Percentiles rank a stretch among this genome's conserved stretches.
Evolutionary conservation across 306 rosid genomes (phyloP).

Genomic region (Trifolium pratense): DNA sequence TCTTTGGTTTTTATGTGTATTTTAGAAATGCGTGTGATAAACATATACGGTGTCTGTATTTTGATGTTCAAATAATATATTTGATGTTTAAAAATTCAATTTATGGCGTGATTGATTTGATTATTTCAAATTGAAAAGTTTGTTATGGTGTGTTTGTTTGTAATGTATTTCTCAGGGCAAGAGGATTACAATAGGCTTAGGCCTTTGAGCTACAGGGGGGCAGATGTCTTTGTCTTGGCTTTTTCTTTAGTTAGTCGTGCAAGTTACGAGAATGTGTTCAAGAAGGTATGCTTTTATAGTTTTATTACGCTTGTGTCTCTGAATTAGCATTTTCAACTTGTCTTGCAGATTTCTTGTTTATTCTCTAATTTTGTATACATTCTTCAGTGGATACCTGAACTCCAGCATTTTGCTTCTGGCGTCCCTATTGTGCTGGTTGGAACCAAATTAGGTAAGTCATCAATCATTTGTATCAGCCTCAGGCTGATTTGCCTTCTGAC

Average conservation of each 20-base stretch:
- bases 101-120: slow-evolving; percentile 23
- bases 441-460: slow-evolving; percentile 77
- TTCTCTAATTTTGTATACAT: slow-evolving; percentile 39
- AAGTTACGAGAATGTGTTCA: slow-evolving; percentile 84
- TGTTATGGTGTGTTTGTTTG: slow-evolving; percentile 40
- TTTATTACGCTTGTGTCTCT: slow-evolving; percentile 33
- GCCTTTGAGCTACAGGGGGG: slow-evolving; percentile 98
- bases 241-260: slow-evolving; percentile 94
- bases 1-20: no score
- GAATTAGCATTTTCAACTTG: slow-evolving; percentile 24
- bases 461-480: slow-evolving; percentile 2
- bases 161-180: slow-evolving; percentile 64
- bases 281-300: slow-evolving; percentile 60
- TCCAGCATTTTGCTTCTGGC: slow-evolving; percentile 90
- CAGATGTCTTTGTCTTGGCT: slow-evolving; percentile 91
- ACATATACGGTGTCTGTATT: no score
- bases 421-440: slow-evolving; percentile 85
- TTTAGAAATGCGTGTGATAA: no score
- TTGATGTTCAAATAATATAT: no score
- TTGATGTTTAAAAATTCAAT: slow-evolving; percentile 13
- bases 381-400: slow-evolving; percentile 95
- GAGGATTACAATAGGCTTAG: slow-evolving; percentile 92
- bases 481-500: slow-evolving; percentile 16
- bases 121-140: slow-evolving; percentile 25
- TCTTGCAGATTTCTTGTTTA: slow-evolving; percentile 29